These are phyloP conservation scores for Metschnikowia baotianmanensis DNA, from an alignment of 805 yeast species.

Conservation along the genomic window DNA sequence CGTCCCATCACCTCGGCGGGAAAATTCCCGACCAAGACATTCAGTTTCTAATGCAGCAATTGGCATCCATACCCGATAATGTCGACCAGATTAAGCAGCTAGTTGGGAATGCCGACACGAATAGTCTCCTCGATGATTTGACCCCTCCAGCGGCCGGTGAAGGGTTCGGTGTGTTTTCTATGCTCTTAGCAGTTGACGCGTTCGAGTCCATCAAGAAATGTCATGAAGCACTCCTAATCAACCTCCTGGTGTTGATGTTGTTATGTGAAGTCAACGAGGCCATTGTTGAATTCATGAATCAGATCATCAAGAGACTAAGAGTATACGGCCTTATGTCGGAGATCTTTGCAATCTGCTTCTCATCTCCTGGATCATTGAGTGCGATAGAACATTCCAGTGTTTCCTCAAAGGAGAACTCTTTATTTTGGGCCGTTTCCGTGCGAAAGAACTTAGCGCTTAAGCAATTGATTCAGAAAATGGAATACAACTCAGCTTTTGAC, in stretches of 20 bases:
- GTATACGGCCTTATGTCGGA: constrained; percentile 25
- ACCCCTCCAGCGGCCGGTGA: constrained; percentile 8
- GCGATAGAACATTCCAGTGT: constrained; percentile 17
- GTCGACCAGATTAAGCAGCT: constrained; percentile 24
- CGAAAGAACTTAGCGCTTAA: constrained; percentile 20
- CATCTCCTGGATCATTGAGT: constrained; percentile 13
- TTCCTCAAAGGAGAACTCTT: constrained; percentile 24
- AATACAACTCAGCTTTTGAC: constrained; percentile 28
- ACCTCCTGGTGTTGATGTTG: constrained; percentile 30
- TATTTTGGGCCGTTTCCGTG: constrained; percentile 32
- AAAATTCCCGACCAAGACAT: constrained; percentile 29
- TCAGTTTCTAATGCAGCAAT: constrained; percentile 18
- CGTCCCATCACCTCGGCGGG: constrained; percentile 21
- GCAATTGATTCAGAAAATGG: constrained; percentile 17
- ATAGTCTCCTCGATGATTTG: constrained; percentile 1
- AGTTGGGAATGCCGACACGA: constrained; percentile 16
- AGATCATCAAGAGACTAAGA: constrained; percentile 24
- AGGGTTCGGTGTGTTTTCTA: constrained; percentile 24
- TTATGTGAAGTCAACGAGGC: constrained; percentile 33
- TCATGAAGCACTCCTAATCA: constrained; percentile 31
- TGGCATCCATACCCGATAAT: constrained; percentile 28
- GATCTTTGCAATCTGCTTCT: constrained; percentile 28
- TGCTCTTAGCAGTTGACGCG: constrained; percentile 22
- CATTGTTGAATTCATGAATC: constrained; percentile 24
- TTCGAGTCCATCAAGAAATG: constrained; percentile 29